Evolutionary conservation across 352 stramenopile genomes (phyloP).

Genomic region (Phytophthora boehmeriae): DNA sequence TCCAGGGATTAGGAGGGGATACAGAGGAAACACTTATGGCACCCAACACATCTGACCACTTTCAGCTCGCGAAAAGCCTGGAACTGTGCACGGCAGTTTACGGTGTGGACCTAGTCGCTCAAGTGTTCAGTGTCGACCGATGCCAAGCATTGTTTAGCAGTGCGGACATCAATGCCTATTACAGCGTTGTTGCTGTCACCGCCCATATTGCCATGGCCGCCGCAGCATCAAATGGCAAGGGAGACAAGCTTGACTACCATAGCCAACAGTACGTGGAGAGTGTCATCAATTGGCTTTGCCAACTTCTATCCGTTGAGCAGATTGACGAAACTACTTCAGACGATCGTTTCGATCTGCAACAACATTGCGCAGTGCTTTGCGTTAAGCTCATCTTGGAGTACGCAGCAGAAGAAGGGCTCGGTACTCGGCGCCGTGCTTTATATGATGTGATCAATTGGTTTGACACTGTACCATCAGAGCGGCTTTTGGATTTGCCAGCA

Average conservation of each 20-base stretch:
- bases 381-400: conserved; percentile 29
- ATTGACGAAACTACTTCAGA: conserved; percentile 12
- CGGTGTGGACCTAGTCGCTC: conserved; percentile 10
- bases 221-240: conserved; percentile 8
- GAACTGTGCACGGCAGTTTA: conserved; percentile 29
- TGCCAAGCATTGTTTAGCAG: conserved; percentile 24
- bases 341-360: conserved; percentile 15
- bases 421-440: conserved; percentile 12
- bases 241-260: neutral
- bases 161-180: conserved; percentile 10
- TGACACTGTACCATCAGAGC: conserved; percentile 12
- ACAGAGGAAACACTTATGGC: neutral
- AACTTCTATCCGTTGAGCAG: conserved; percentile 18
- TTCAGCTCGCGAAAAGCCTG: conserved; percentile 34
- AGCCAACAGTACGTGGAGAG: conserved; percentile 23
- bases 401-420: conserved; percentile 1
- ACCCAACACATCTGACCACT: conserved; percentile 3
- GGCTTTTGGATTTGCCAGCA: conserved; percentile 17
- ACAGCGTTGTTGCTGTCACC: conserved; percentile 13
- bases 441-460: conserved; percentile 31
- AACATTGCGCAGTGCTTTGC: conserved; percentile 18
- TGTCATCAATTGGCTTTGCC: conserved; percentile 23
- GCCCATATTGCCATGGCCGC: conserved; percentile 18
- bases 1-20: neutral
- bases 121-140: conserved; percentile 26